Conservation (phyloP, 2,329 filamentous ascomycete species). For the Teratosphaeria viscida region DNA sequence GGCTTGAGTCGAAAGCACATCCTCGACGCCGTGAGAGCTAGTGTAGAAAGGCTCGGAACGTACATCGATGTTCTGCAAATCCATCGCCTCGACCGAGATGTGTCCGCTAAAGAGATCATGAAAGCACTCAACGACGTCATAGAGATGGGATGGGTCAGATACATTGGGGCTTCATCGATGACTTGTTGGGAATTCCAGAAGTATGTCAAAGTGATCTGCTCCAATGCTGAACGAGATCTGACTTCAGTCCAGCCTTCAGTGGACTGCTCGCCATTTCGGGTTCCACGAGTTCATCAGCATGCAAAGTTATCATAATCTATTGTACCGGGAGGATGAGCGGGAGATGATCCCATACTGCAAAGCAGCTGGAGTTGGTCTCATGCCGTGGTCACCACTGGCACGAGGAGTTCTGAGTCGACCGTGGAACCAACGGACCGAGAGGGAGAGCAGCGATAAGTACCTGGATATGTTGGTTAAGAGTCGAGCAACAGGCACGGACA, state of each 20-base stretch:
- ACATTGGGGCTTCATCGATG: conserved; percentile 45
- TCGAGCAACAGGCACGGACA: conserved; percentile 13
- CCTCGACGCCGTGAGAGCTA: conserved; percentile 53
- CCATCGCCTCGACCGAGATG: conserved; percentile 47
- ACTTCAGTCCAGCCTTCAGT: conserved; percentile 28
- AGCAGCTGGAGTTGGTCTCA: conserved; percentile 39
- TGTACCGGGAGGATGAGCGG: conserved; percentile 53
- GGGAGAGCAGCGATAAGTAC: conserved; percentile 11
- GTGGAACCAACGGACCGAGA: conserved; percentile 8
- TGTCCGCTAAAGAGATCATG: conserved; percentile 51
- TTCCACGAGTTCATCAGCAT: conserved; percentile 53
- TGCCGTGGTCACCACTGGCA: conserved; percentile 28
- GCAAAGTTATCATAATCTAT: conserved; percentile 49
- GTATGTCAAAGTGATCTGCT: conserved; percentile 17
- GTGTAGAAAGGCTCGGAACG: conserved; percentile 45
- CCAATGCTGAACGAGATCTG: too few species aligned
- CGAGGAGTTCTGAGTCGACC: conserved; percentile 18
- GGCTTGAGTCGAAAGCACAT: conserved; percentile 55
- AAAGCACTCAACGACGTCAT: conserved; percentile 46
- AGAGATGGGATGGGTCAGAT: conserved; percentile 45
- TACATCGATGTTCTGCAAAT: conserved; percentile 55
- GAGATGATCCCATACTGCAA: conserved; percentile 45
- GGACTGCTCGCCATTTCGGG: conserved; percentile 44
- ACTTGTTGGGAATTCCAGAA: conserved; percentile 44
- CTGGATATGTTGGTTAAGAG: conserved; percentile 9